phyloP scores from a whole-genome alignment of 177 flowering plant genomes.

The Vitis hybrid region DNA sequence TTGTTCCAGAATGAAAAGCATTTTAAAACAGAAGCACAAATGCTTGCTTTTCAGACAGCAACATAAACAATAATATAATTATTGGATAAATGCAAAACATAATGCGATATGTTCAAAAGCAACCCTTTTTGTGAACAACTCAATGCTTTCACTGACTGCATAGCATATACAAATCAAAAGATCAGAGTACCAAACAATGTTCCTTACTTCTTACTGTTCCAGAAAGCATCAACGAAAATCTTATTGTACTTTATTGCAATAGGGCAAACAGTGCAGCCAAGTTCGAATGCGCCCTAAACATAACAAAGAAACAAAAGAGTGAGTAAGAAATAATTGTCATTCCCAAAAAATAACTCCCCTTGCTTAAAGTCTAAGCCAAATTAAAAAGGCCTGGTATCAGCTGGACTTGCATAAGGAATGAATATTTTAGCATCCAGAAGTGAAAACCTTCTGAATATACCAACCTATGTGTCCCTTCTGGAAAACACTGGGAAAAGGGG shows the following conservation, averaged over 20 bases:
- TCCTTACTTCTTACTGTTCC: constrained; percentile 97
- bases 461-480: not conserved
- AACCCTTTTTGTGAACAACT: too few relatives aligned
- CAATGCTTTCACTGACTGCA: too few relatives aligned
- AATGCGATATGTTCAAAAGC: not conserved
- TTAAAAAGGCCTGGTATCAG: not conserved
- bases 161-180: too few relatives aligned
- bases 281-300: constrained; percentile 93
- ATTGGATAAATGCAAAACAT: not conserved
- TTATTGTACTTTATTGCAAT: constrained; percentile 97
- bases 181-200: not conserved
- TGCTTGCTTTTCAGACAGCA: not conserved
- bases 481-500: not conserved
- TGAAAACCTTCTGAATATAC: too few relatives aligned
- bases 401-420: too few relatives aligned
- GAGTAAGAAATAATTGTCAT: not conserved
- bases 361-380: not conserved
- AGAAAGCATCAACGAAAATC: constrained; percentile 97
- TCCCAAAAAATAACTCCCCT: not conserved
- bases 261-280: constrained; percentile 94
- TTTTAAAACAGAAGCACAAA: not conserved
- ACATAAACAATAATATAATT: not conserved
- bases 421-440: too few relatives aligned
- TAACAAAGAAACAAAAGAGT: constrained; percentile 10
- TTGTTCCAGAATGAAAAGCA: too few relatives aligned